phyloP scores from a whole-genome alignment of 139 green algal genomes.

The Picochlorum sp. region DNA sequence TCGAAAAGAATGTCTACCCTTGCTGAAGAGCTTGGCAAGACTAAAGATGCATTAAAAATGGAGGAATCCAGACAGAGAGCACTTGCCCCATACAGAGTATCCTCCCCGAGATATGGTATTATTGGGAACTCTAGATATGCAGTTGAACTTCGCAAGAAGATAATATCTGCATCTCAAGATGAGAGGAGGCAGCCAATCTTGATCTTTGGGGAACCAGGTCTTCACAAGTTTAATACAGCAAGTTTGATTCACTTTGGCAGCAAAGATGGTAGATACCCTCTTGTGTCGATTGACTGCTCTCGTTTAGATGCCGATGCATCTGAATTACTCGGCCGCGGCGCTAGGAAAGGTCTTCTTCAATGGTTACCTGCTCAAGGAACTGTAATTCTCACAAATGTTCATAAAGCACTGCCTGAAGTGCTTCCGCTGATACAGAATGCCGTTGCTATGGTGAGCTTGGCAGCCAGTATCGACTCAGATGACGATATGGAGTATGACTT shows the following conservation, averaged over 20 bases:
- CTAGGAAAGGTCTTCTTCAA: slow-evolving; percentile 40
- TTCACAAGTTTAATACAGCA: slow-evolving; percentile 52
- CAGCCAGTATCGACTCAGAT: background rate
- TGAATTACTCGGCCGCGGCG: slow-evolving; percentile 49
- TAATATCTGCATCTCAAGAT: slow-evolving; percentile 34
- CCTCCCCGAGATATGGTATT: slow-evolving; percentile 38
- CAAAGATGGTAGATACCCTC: slow-evolving; percentile 10
- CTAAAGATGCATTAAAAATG: background rate
- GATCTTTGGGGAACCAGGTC: slow-evolving; percentile 57
- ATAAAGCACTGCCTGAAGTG: slow-evolving; percentile 25
- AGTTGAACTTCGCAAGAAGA: slow-evolving; percentile 29
- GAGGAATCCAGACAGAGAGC: slow-evolving; percentile 1
- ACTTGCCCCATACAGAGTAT: slow-evolving; percentile 44
- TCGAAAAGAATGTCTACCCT: background rate
- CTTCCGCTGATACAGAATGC: slow-evolving; percentile 5
- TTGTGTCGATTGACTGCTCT: slow-evolving; percentile 35
- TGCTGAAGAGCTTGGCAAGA: background rate
- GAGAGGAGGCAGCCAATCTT: slow-evolving; percentile 25
- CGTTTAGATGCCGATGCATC: slow-evolving; percentile 13
- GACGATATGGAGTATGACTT: background rate
- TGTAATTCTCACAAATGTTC: slow-evolving; percentile 55
- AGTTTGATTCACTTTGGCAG: slow-evolving; percentile 56
- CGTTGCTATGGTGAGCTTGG: background rate
- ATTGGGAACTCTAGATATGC: slow-evolving; percentile 48
- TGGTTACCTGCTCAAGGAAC: slow-evolving; percentile 35